Percentiles rank a stretch among this genome's conserved stretches.
Evolutionary conservation across 2,329 filamentous ascomycete genomes (phyloP).

Genomic region (Ophiostoma piceae): DNA sequence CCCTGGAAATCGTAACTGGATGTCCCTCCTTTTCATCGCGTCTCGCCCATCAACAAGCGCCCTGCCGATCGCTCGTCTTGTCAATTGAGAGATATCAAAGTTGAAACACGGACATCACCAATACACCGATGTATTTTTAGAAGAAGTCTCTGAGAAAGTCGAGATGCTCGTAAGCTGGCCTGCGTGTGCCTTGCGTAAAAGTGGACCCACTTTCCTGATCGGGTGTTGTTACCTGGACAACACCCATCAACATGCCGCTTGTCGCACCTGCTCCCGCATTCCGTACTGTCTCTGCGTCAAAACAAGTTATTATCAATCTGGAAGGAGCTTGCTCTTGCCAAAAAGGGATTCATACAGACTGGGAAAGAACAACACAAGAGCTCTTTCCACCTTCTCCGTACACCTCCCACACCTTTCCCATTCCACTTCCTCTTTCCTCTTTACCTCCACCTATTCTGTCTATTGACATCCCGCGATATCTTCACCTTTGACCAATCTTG

Average conservation of each 20-base stretch:
- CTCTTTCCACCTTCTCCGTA: background rate
- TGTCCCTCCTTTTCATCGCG: too few relatives aligned
- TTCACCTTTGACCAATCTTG: background rate
- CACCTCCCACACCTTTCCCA: constrained; percentile 3
- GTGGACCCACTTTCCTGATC: constrained; percentile 13
- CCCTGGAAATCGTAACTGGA: background rate
- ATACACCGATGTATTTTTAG: background rate
- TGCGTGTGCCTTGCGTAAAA: constrained; percentile 4
- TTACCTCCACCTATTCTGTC: background rate
- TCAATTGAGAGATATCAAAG: background rate
- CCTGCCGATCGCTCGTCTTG: background rate
- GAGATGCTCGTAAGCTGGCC: background rate
- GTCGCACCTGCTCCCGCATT: constrained; percentile 15
- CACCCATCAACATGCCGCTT: constrained; percentile 20
- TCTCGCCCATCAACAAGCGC: background rate
- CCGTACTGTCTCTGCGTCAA: constrained; percentile 15
- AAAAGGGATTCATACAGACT: background rate
- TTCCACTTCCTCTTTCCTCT: background rate
- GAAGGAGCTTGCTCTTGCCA: constrained; percentile 4
- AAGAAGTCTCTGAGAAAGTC: background rate
- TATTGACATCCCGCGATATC: constrained; percentile 1
- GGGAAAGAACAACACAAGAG: background rate
- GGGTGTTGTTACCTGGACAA: constrained; percentile 19
- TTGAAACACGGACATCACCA: background rate
- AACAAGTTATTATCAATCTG: constrained; percentile 13